These are phyloP conservation scores for Balamuthia mandrillaris DNA, from an alignment of 208 protist species.

Conservation along the genomic window DNA sequence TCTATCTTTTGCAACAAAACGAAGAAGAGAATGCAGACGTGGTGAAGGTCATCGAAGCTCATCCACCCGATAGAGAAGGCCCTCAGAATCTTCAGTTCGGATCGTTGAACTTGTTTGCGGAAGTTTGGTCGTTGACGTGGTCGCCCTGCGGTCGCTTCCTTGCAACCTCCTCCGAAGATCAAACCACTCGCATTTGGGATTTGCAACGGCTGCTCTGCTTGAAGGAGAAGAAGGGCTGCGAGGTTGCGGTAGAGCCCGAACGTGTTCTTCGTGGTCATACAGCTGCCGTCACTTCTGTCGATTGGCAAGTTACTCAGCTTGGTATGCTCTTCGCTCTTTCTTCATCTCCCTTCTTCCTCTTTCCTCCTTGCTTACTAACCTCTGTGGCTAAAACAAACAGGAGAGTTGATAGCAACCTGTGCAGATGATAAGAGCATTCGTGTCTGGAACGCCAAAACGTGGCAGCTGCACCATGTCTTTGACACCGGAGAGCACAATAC, in stretches of 20 bases:
- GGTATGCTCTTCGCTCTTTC: too few species aligned
- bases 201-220: too few species aligned
- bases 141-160: neutral
- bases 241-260: too few species aligned
- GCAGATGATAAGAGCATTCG: neutral
- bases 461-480: neutral
- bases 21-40: neutral
- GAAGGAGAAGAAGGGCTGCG: neutral
- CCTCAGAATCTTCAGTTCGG: conserved; percentile 20
- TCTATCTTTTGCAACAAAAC: neutral
- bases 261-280: neutral
- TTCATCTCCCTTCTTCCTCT: too few species aligned
- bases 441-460: neutral
- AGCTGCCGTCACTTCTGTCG: neutral
- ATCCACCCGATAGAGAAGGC: neutral
- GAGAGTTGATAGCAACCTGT: neutral
- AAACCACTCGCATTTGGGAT: neutral
- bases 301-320: neutral
- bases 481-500: neutral
- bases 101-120: conserved; percentile 1
- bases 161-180: conserved; percentile 13
- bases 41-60: neutral
- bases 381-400: neutral
- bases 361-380: too few species aligned
- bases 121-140: conserved; percentile 15